Conservation (phyloP, 345 rosid genomes). For the Citrus sp. region DNA sequence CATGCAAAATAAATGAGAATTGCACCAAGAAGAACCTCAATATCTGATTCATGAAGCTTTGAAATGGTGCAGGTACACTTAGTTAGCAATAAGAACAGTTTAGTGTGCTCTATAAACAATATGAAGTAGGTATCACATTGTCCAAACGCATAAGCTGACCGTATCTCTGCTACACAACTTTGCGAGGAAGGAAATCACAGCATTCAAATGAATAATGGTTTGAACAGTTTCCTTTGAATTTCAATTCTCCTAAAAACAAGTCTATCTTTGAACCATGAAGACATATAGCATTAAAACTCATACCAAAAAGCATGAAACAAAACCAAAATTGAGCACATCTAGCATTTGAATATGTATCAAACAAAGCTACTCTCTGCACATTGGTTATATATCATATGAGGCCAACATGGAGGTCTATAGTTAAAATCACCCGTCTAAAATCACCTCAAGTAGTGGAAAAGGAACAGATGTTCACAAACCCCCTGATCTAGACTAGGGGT, state of each 20-base stretch:
- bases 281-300: neutral
- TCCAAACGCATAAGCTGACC: neutral
- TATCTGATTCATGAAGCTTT: neutral
- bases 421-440: too few relatives aligned
- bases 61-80: neutral
- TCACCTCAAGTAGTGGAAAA: too few relatives aligned
- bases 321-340: neutral
- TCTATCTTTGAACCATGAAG: neutral
- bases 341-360: neutral
- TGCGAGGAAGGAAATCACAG: neutral
- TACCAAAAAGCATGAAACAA: neutral
- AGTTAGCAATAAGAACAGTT: neutral
- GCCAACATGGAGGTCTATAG: neutral
- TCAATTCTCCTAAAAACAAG: neutral
- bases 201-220: neutral
- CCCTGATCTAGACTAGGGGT: too few relatives aligned
- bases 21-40: neutral
- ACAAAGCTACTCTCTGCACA: neutral
- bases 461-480: neutral
- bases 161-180: neutral
- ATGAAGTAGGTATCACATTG: neutral
- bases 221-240: neutral
- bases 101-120: neutral
- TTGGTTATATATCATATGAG: neutral
- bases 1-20: conserved; percentile 10